phyloP scores from a whole-genome alignment of 139 green algal genomes.

The Diplosphaera chodatii region DNA sequence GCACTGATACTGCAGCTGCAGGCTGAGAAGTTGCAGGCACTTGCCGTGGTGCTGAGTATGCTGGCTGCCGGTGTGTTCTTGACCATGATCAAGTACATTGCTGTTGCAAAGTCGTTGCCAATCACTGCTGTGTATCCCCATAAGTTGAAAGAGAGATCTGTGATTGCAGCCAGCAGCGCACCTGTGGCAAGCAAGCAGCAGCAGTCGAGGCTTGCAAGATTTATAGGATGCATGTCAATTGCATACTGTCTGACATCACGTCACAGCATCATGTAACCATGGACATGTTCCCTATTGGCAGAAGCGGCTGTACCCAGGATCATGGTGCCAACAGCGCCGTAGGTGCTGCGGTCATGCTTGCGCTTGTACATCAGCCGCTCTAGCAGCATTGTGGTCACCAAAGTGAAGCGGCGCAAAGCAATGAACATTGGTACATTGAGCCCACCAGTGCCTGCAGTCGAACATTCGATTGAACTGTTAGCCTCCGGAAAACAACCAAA shows the following conservation, averaged over 20 bases:
- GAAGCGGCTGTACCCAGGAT: constrained; percentile 44
- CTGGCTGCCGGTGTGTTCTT: constrained; percentile 52
- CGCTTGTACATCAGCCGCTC: constrained; percentile 51
- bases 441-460: constrained; percentile 50
- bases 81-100: constrained; percentile 64
- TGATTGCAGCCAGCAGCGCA: constrained; percentile 52
- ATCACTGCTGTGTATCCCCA: constrained; percentile 55
- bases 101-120: constrained; percentile 58
- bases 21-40: too few relatives aligned
- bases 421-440: constrained; percentile 78
- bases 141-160: constrained; percentile 57
- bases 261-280: too few relatives aligned
- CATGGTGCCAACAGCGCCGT: constrained; percentile 51
- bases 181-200: constrained; percentile 18
- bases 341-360: constrained; percentile 42
- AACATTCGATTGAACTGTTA: too few relatives aligned
- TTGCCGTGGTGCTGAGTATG: constrained; percentile 12
- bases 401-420: constrained; percentile 59
- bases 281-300: too few relatives aligned
- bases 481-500: too few relatives aligned
- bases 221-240: not conserved
- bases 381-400: constrained; percentile 61
- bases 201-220: not conserved
- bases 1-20: too few relatives aligned
- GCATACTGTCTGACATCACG: too few relatives aligned